These are phyloP conservation scores for Cryomyces antarcticus DNA, from an alignment of 495 filamentous ascomycete species.

Conservation along the genomic window DNA sequence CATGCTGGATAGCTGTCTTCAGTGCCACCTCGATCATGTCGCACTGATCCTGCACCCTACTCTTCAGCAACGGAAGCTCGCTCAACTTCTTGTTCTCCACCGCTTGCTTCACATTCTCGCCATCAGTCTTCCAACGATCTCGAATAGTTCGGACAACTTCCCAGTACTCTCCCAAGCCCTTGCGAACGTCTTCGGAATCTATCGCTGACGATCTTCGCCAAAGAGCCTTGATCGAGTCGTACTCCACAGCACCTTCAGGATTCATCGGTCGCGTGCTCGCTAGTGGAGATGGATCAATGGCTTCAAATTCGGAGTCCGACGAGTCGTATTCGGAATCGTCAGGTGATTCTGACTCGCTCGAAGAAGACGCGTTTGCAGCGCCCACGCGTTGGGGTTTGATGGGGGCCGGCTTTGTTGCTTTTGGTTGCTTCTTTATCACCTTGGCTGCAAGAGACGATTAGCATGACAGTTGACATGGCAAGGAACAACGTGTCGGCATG, in stretches of 20 bases:
- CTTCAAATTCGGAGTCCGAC: conserved; percentile 24
- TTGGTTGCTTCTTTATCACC: too few species aligned
- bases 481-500: too few species aligned
- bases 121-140: conserved; percentile 40
- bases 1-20: conserved; percentile 34
- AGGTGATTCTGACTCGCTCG: conserved; percentile 17
- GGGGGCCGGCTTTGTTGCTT: too few species aligned
- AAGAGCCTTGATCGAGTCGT: conserved; percentile 43
- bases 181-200: conserved; percentile 26
- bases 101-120: conserved; percentile 33
- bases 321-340: conserved; percentile 30
- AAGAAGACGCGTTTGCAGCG: not conserved
- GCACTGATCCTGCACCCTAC: conserved; percentile 33
- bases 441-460: too few species aligned
- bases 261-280: conserved; percentile 29
- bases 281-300: conserved; percentile 31
- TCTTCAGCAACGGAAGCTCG: conserved; percentile 26
- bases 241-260: conserved; percentile 32
- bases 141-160: conserved; percentile 40
- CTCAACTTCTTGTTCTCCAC: conserved; percentile 29
- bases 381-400: too few species aligned
- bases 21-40: conserved; percentile 40
- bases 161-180: conserved; percentile 34
- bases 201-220: conserved; percentile 36
- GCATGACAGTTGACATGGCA: too few species aligned